Conservation (phyloP, 495 filamentous ascomycete genomes). For the Penicillium argentinense region DNA sequence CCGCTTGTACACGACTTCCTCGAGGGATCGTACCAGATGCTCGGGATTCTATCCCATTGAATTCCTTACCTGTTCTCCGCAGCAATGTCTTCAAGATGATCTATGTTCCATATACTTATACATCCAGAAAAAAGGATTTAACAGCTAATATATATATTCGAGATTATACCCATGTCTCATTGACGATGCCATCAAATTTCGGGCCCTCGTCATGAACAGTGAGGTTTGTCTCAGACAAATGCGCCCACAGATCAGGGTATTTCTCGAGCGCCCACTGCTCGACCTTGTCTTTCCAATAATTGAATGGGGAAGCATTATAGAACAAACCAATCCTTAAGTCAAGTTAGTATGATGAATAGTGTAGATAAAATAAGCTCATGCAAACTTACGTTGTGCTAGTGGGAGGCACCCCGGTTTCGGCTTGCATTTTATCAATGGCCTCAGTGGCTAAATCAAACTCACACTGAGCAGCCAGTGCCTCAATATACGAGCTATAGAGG, state of each 20-base stretch:
- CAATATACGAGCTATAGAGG: constrained; percentile 72
- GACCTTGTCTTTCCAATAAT: constrained; percentile 62
- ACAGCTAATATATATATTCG: background rate
- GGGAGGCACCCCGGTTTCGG: constrained; percentile 61
- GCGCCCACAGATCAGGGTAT: constrained; percentile 68
- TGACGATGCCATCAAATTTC: constrained; percentile 36
- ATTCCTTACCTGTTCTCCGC: too few species aligned
- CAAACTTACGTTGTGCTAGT: constrained; percentile 70
- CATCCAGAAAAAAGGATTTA: too few species aligned
- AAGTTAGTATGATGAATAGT: constrained; percentile 18
- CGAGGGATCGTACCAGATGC: too few species aligned
- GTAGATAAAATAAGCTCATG: background rate
- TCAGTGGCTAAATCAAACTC: constrained; percentile 62
- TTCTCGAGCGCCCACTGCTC: constrained; percentile 66
- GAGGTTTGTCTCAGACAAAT: constrained; percentile 43
- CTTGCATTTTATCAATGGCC: constrained; percentile 63
- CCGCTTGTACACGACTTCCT: too few species aligned
- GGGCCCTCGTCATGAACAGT: constrained; percentile 39
- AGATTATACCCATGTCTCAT: constrained; percentile 27
- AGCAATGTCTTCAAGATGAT: too few species aligned
- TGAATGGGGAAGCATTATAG: constrained; percentile 66
- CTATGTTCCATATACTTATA: too few species aligned
- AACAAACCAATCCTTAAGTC: constrained; percentile 61
- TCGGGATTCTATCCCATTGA: too few species aligned
- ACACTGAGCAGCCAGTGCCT: constrained; percentile 68